These are phyloP conservation scores for Leishmania amazonensis DNA, from an alignment of 208 protist species.

Conservation along the genomic window DNA sequence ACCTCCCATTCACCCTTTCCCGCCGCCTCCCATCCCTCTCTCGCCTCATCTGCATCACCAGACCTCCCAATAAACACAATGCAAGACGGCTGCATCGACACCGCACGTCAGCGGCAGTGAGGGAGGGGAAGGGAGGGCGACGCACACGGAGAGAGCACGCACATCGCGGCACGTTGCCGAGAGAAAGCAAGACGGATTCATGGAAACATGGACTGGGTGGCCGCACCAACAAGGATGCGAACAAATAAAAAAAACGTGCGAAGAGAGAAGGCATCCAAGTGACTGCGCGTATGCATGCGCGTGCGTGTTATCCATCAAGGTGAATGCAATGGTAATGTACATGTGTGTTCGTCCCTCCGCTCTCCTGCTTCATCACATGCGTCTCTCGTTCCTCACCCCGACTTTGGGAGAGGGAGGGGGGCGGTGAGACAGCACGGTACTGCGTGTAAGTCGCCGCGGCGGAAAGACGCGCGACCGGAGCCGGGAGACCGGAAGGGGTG, in stretches of 20 bases:
- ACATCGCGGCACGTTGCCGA: too few relatives aligned
- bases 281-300: not conserved
- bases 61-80: not conserved
- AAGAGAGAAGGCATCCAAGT: not conserved
- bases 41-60: not conserved
- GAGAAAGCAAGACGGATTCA: not conserved
- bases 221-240: not conserved
- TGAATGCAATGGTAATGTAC: not conserved
- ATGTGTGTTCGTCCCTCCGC: not conserved
- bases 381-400: too few relatives aligned
- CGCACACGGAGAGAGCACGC: not conserved
- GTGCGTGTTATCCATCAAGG: not conserved
- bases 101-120: not conserved
- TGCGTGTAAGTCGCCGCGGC: too few relatives aligned
- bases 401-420: too few relatives aligned
- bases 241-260: not conserved
- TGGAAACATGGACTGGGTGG: not conserved
- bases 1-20: not conserved
- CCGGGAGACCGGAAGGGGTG: too few relatives aligned
- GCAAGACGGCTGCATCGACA: not conserved
- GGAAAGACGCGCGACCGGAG: too few relatives aligned
- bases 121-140: not conserved
- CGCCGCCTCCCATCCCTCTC: not conserved
- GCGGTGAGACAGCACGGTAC: too few relatives aligned
- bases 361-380: not conserved